Conservation (phyloP, 768 basidiomycete genomes). For the Tremella mesenterica region DNA sequence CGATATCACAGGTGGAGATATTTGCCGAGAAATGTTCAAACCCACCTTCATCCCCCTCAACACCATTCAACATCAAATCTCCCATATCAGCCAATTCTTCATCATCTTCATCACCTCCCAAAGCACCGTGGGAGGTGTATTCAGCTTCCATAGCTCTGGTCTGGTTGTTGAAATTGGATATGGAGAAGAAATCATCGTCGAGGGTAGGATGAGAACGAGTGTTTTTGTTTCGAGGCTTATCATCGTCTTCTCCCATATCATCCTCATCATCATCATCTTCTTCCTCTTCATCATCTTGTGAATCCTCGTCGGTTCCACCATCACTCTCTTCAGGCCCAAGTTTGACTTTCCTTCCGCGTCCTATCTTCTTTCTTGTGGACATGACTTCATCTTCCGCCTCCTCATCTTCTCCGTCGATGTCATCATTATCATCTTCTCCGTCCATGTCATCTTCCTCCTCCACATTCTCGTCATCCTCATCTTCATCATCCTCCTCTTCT, state of each 20-base stretch:
- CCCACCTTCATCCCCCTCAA: conserved; percentile 34
- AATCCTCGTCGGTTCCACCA: conserved; percentile 30
- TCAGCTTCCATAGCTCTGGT: conserved; percentile 68
- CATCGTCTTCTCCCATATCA: conserved; percentile 31
- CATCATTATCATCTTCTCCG: conserved; percentile 15
- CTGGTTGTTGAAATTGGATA: conserved; percentile 78
- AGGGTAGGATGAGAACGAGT: conserved; percentile 49
- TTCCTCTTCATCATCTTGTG: conserved; percentile 19
- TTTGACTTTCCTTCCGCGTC: conserved; percentile 22
- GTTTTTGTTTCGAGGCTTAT: conserved; percentile 8
- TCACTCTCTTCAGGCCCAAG: no score
- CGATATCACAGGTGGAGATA: no score
- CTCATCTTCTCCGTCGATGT: conserved; percentile 15
- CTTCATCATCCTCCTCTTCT: conserved; percentile 12
- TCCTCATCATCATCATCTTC: conserved; percentile 15
- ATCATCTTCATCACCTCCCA: conserved; percentile 47
- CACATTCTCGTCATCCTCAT: conserved; percentile 12
- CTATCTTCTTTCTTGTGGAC: conserved; percentile 30
- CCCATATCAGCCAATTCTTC: conserved; percentile 33
- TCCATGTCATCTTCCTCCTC: conserved; percentile 1
- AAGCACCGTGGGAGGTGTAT: conserved; percentile 55
- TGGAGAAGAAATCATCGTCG: conserved; percentile 84
- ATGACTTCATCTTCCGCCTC: conserved; percentile 49
- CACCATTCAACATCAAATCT: conserved; percentile 27
- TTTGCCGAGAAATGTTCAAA: no score